Conservation (phyloP, 2,329 filamentous ascomycete species). For the Xylaria sp. region DNA sequence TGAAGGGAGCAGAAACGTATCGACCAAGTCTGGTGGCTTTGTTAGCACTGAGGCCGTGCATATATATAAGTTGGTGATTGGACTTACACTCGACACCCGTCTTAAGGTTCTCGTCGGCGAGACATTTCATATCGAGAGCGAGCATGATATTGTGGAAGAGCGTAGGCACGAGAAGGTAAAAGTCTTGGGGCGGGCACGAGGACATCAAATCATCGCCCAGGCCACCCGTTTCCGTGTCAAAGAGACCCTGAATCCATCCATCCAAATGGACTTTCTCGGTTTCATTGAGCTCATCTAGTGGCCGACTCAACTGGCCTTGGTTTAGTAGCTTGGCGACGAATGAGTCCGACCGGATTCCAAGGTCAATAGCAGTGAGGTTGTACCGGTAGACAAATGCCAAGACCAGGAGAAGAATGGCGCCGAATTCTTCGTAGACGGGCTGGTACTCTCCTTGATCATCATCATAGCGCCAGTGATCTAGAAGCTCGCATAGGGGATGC, state of each 20-base stretch:
- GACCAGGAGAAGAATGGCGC: constrained; percentile 67
- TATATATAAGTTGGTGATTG: not conserved
- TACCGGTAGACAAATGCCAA: constrained; percentile 74
- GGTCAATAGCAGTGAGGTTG: constrained; percentile 56
- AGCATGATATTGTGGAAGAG: constrained; percentile 71
- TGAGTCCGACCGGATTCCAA: constrained; percentile 58
- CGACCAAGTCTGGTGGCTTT: constrained; percentile 57
- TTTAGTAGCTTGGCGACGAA: constrained; percentile 64
- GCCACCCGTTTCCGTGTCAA: constrained; percentile 66
- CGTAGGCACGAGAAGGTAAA: constrained; percentile 72
- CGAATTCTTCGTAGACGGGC: constrained; percentile 81
- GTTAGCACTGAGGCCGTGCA: constrained; percentile 19
- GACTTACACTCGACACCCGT: constrained; percentile 68
- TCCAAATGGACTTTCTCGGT: constrained; percentile 61
- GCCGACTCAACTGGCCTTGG: constrained; percentile 52
- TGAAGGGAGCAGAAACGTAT: constrained; percentile 74
- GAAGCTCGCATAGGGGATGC: constrained; percentile 65
- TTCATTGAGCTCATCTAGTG: constrained; percentile 55
- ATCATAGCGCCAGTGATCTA: constrained; percentile 77
- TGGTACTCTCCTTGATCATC: constrained; percentile 81
- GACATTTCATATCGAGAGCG: constrained; percentile 58
- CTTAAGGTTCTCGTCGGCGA: constrained; percentile 66
- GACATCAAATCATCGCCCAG: constrained; percentile 77
- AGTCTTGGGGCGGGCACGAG: constrained; percentile 75
- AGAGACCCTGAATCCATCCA: constrained; percentile 73